These are phyloP conservation scores for Mycena belliarum DNA, from an alignment of 768 basidiomycete species.

Conservation along the genomic window DNA sequence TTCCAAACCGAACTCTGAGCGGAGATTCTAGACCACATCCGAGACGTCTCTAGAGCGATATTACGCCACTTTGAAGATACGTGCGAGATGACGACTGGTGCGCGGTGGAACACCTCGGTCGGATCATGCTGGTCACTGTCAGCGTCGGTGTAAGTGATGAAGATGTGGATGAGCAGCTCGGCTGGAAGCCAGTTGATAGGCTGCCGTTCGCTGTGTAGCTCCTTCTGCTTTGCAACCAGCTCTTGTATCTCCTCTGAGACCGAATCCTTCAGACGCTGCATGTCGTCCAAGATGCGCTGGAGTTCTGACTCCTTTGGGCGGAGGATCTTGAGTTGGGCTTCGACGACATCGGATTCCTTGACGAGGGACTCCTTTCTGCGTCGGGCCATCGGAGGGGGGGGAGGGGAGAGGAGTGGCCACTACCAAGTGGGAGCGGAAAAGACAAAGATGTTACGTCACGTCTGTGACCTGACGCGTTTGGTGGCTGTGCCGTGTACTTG, in stretches of 20 bases:
- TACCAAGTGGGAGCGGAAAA: neutral
- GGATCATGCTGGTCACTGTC: slow-evolving; percentile 28
- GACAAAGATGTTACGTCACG: too few species aligned
- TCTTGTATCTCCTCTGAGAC: slow-evolving; percentile 34
- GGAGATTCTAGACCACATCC: slow-evolving; percentile 46
- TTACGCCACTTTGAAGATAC: slow-evolving; percentile 53
- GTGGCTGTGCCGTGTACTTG: too few species aligned
- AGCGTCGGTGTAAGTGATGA: slow-evolving; percentile 29
- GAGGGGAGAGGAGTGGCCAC: neutral
- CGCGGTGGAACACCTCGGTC: slow-evolving; percentile 29
- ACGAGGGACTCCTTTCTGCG: slow-evolving; percentile 33
- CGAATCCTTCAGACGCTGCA: slow-evolving; percentile 38
- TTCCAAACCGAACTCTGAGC: slow-evolving; percentile 29
- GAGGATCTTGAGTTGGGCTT: slow-evolving; percentile 38
- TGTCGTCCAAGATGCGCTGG: slow-evolving; percentile 40
- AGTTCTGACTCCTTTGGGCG: slow-evolving; percentile 41
- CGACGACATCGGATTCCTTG: slow-evolving; percentile 37
- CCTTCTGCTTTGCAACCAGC: slow-evolving; percentile 29
- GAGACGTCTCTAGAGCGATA: slow-evolving; percentile 42
- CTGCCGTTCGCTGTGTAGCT: slow-evolving; percentile 40
- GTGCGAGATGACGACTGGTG: slow-evolving; percentile 46
- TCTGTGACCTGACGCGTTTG: too few species aligned
- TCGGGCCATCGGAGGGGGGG: slow-evolving; percentile 23
- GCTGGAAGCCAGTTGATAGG: slow-evolving; percentile 54
- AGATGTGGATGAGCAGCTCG: slow-evolving; percentile 49